Evolutionary conservation across 352 stramenopile species (phyloP), one percentile per base, ranked within the genome.

Genomic region (Phytophthora sp.): DNA sequence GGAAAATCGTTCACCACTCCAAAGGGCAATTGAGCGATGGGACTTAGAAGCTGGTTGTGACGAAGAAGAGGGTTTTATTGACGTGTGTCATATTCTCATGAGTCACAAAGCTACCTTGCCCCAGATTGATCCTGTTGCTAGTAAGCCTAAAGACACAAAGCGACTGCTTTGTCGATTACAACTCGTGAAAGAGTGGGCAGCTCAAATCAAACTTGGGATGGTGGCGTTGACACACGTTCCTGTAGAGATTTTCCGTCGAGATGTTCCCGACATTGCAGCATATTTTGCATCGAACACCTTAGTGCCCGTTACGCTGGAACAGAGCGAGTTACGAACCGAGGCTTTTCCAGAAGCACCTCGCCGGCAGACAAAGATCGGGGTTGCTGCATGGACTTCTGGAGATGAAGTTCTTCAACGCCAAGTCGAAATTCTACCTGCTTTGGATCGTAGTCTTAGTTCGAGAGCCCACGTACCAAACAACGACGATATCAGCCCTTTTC

Each of bases 61-160:
- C 12, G 53, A 69, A 50, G 66, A 70, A 50, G 59, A 64, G 38
- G 30, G 67, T 10, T 74, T 74, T 13, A 70, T 74, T 11, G 60
- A 71, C 17, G 43, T 74, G 12, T 71, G 60, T 12, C 66, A 66
- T 23, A 52, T 55, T 34, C 49, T 74, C 27, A 59, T 71, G 53
- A 71, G 46, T 9, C 53, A 74, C 31, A 66, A 63, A 30, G 61
- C 66, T 2, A 48, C 31, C 9, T 37, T 35, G 8, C 52, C 52
- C 18, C 12, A 27, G 9, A 12, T 23, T 26, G 46, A 61, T 10
- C 8, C 27, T 9, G 20, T 58, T 17, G 12, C 28, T 32, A 44
- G 5, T 15, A 52, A 39, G n/a, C 12, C 48, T 24, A 27, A 64
- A 35, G 17, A 59, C 24, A 27, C 43, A 5, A 59, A 73, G 3